Base-by-base conservation (phyloP, 495 filamentous ascomycete genomes). In the Jackrogersella minutella region DNA sequence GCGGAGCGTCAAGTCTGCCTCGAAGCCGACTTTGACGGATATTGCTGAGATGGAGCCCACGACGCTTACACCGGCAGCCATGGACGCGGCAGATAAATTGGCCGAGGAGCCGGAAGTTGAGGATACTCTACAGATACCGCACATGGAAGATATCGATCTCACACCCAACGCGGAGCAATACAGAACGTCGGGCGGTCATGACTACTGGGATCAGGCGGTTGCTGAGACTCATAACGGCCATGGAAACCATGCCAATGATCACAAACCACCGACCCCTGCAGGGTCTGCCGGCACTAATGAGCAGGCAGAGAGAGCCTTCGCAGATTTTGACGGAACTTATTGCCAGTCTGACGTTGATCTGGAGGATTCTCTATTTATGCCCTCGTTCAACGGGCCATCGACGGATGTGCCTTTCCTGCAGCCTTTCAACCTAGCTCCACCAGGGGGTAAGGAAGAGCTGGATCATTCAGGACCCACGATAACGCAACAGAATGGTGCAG, bases 271-370 rank as follows among this genome's bases (percentile, higher is more conserved):
- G 26, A 69, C 81, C 21, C 75, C 77, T 8, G 69, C 88, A 16
- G 88, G 84, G 1, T 93, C 92, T 6, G 81, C 74, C 16, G 88
- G 88, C 64, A 93, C 90, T 17, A 88, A 82, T 62, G 87, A 89
- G 16, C 86, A 93, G 73, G 87, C 87, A 1, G 79, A 83, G 71
- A 78, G 79, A 31, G 82, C 95, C 19, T 99, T 98, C 80, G 85
- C 84, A 8, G 92, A 97, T 74, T 99, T 99, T 71, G 95, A 98
- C 79, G 95, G 95, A 52, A 93, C 93, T 10, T 94, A 99, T 77
- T 93, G 87, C 73, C 80, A 86, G 24, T 84, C 81, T 7, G 74
- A 77, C 13, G 59, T 52, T n/a, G 80, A 83, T 17, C 53, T 68
- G 5, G 71, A 70, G 28, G 69, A 74, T 1, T 54, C 66, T 11